Evolutionary conservation across 108 stramenopile genomes (phyloP), one percentile per base, ranked within the genome.

Genomic region (Aurantiochytrium sp.): DNA sequence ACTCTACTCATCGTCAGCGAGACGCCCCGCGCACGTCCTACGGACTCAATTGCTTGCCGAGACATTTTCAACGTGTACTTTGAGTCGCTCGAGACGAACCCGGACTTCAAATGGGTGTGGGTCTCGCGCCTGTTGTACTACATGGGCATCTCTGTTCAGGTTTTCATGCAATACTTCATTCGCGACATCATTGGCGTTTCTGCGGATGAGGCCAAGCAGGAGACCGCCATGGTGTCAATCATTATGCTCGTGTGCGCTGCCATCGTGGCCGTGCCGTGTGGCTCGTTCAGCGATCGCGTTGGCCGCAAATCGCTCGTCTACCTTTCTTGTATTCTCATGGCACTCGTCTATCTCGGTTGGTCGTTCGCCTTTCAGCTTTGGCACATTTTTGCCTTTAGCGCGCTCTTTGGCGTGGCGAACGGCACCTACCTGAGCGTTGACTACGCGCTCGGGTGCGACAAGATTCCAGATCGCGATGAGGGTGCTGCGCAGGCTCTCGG

Each of bases 351-450:
- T 12, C 59, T 88, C 12, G 88, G 88, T 47, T 60, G 29, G 44
- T 16, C 60, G 60, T 64, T 69, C 12, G 29, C 60, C 35, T 25
- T 19, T 25, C 18, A 44, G 16, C 60, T 60, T 12, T 69, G 60
- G 88, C 43, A 59, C 45, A 59, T 88, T 19, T 43, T 69, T 47
- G 47, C 49, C 44, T 69, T 29, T 10, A 60, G 88, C 64, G 59
- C 35, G 45, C 58, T 88, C 44, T 35, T 60, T 49, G 88, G 88
- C 47, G 6, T 69, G 47, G 88, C 59, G 12, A 88, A 88, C 64
- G 88, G 88, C 29, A 23, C 88, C n/a, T 88, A 88, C 60, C 88
- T 60, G 25, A 44, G 35, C 47, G 60, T 88, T 5, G 88, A 88
- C 59, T 59, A 59, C 87, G 87, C 87, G 21, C 87, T 88, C 19